Conservation (phyloP, 2,329 filamentous ascomycete genomes). For the Ambrosiella cleistominuta region DNA sequence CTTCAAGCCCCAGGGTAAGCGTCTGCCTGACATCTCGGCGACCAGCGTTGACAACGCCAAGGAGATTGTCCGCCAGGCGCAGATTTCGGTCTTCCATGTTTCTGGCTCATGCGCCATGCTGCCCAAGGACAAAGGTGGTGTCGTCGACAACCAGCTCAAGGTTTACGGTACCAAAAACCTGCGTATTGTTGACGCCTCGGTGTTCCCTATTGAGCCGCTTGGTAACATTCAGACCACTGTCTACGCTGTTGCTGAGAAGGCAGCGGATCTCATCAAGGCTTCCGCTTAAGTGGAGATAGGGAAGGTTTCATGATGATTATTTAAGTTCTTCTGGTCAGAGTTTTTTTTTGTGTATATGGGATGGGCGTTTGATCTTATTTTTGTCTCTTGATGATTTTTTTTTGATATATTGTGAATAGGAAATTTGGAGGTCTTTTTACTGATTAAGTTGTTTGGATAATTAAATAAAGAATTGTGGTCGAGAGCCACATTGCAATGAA, state of each 20-base stretch:
- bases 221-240: slow-evolving; percentile 21
- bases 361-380: not conserved
- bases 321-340: not conserved
- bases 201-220: slow-evolving; percentile 27
- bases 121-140: slow-evolving; percentile 26
- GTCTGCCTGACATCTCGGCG: slow-evolving; percentile 18
- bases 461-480: no score
- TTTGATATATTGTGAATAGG: no score
- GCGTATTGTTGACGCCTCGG: slow-evolving; percentile 28
- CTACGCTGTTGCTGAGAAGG: slow-evolving; percentile 24
- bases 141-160: slow-evolving; percentile 25
- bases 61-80: slow-evolving; percentile 20
- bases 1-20: slow-evolving; percentile 21
- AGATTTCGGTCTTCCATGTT: slow-evolving; percentile 28
- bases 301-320: not conserved
- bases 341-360: not conserved
- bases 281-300: not conserved
- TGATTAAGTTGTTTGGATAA: no score
- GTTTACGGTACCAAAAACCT: slow-evolving; percentile 28
- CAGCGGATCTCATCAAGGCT: slow-evolving; percentile 20
- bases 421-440: no score
- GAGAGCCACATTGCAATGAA: no score
- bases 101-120: slow-evolving; percentile 34
- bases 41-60: slow-evolving; percentile 21
- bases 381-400: not conserved